Conservation (phyloP, 495 filamentous ascomycete genomes). For the Durotheca rogersii region DNA sequence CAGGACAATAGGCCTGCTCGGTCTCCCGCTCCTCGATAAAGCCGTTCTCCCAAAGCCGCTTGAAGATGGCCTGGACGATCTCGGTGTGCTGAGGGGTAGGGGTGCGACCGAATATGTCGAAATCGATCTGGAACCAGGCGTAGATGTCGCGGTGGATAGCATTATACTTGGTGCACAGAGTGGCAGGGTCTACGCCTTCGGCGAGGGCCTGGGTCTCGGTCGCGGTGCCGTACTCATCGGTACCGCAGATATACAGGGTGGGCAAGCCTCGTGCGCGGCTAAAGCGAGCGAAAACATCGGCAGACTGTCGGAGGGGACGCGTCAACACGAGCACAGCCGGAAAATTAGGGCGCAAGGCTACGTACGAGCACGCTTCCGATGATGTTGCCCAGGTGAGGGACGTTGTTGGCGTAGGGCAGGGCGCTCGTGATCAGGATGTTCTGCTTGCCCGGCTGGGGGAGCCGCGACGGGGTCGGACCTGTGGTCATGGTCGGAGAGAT, state of each 20-base stretch:
- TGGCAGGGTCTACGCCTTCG: constrained; percentile 39
- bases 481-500: constrained; percentile 17
- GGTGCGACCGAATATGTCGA: constrained; percentile 42
- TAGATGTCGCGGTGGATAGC: constrained; percentile 41
- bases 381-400: constrained; percentile 92
- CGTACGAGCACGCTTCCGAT: constrained; percentile 75
- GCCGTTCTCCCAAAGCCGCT: constrained; percentile 72
- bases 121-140: constrained; percentile 40
- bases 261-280: constrained; percentile 65
- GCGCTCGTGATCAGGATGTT: constrained; percentile 65
- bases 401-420: constrained; percentile 91
- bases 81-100: constrained; percentile 76
- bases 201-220: constrained; percentile 43
- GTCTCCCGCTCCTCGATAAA: constrained; percentile 75
- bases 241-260: constrained; percentile 66
- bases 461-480: constrained; percentile 14
- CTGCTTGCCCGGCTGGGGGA: constrained; percentile 51
- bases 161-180: constrained; percentile 43
- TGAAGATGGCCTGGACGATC: constrained; percentile 83
- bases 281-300: constrained; percentile 61
- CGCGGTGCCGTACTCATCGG: constrained; percentile 45
- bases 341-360: background rate
- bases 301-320: constrained; percentile 36
- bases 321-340: no score
- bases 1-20: constrained; percentile 81